These are phyloP conservation scores for Aspergillus thermomutatus DNA, from an alignment of 2,329 filamentous ascomycete genomes.

Conservation along the genomic window DNA sequence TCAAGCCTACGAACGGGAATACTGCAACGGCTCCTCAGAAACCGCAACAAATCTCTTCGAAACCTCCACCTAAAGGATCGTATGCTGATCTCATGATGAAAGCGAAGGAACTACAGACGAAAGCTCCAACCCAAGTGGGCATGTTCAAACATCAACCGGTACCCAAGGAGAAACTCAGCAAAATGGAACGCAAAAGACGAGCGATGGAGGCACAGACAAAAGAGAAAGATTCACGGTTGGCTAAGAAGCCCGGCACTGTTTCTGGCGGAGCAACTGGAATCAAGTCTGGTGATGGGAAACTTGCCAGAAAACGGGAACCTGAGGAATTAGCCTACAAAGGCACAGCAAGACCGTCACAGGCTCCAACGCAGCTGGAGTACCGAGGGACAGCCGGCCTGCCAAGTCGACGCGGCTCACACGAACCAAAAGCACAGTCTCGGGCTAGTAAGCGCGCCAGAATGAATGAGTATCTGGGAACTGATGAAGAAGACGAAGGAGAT, in stretches of 20 bases:
- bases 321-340: conserved; percentile 37
- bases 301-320: conserved; percentile 30
- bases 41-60: conserved; percentile 25
- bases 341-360: conserved; percentile 31
- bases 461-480: conserved; percentile 46
- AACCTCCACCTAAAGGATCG: conserved; percentile 54
- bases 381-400: conserved; percentile 42
- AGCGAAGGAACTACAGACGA: conserved; percentile 53
- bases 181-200: conserved; percentile 51
- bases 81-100: conserved; percentile 59
- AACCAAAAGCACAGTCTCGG: conserved; percentile 24
- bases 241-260: conserved; percentile 24
- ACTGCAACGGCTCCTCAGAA: conserved; percentile 16
- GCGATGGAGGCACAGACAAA: conserved; percentile 40
- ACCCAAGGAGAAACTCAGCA: conserved; percentile 55
- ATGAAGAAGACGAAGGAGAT: conserved; percentile 47
- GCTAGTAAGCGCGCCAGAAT: conserved; percentile 25
- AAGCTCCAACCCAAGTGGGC: conserved; percentile 45
- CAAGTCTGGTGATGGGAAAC: conserved; percentile 20
- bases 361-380: conserved; percentile 30
- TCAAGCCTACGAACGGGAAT: conserved; percentile 21
- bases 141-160: conserved; percentile 55
- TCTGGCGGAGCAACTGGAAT: conserved; percentile 14
- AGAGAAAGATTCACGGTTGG: conserved; percentile 33
- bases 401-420: conserved; percentile 21